phyloP scores from a whole-genome alignment of 2,329 filamentous ascomycete species.

The Trichoderma brevicompactum region DNA sequence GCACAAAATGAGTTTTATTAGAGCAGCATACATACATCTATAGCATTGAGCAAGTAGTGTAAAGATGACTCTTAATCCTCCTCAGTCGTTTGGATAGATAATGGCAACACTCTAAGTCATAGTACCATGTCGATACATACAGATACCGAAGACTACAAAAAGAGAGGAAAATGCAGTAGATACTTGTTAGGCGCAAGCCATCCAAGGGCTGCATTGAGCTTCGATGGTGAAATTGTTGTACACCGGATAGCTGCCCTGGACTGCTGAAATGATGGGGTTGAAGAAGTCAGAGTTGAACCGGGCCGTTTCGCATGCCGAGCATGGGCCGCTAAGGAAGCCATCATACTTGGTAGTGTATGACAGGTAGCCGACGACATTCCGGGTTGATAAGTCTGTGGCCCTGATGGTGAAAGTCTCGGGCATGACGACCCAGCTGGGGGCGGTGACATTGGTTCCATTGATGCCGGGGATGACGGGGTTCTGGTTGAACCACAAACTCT shows the following conservation, averaged over 20 bases:
- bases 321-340: conserved; percentile 44
- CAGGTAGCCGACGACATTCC: conserved; percentile 43
- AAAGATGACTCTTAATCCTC: conserved; percentile 27
- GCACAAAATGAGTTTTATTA: conserved; percentile 21
- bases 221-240: conserved; percentile 46
- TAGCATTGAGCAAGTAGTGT: conserved; percentile 29
- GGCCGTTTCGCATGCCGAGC: conserved; percentile 43
- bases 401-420: conserved; percentile 45
- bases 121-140: conserved; percentile 26
- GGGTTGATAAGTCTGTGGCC: conserved; percentile 41
- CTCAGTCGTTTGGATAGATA: conserved; percentile 27
- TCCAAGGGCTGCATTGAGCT: conserved; percentile 47
- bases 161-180: background rate
- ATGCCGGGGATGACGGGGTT: conserved; percentile 44
- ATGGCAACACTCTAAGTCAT: conserved; percentile 19
- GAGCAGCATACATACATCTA: conserved; percentile 29
- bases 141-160: conserved; percentile 24
- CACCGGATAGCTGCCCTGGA: conserved; percentile 46
- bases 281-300: conserved; percentile 46
- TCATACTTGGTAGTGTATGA: conserved; percentile 47
- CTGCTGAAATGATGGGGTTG: conserved; percentile 44
- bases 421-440: conserved; percentile 46
- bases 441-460: conserved; percentile 38
- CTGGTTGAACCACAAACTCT: conserved; percentile 48
- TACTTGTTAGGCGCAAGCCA: conserved; percentile 39